A percentile compares a stretch with the other conserved stretches of the same genome.
Conservation (phyloP, 352 stramenopile genomes). For the Globisporangium parvum region DNA sequence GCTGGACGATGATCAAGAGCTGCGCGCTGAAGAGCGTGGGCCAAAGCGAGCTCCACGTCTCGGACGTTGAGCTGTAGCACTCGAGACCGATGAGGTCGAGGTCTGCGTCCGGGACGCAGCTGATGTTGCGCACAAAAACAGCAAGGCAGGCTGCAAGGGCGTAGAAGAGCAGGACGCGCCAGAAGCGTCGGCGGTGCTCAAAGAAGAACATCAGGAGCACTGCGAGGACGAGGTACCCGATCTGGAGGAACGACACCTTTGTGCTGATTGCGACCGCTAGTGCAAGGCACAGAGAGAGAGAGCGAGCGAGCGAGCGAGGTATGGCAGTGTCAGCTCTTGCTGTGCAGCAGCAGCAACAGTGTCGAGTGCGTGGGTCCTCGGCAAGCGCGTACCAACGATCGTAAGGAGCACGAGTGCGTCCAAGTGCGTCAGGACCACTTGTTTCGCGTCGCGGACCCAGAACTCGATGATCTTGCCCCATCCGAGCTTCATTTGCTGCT, state of each 20-base stretch:
- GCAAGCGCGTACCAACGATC: slow-evolving; percentile 50
- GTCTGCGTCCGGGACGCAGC: slow-evolving; percentile 36
- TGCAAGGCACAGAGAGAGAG: slow-evolving; percentile 1
- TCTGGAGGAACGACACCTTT: slow-evolving; percentile 75
- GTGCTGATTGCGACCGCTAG: slow-evolving; percentile 78
- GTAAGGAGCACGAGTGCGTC: slow-evolving; percentile 78
- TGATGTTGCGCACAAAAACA: slow-evolving; percentile 72
- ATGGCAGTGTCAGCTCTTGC: not conserved
- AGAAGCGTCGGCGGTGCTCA: slow-evolving; percentile 66
- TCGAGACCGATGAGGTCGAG: slow-evolving; percentile 63
- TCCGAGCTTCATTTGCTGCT: slow-evolving; percentile 41
- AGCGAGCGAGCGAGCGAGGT: not conserved
- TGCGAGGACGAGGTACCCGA: slow-evolving; percentile 76
- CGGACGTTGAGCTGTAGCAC: slow-evolving; percentile 52
- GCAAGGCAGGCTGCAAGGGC: slow-evolving; percentile 64
- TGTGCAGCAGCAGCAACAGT: not conserved
- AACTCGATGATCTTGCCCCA: slow-evolving; percentile 48
- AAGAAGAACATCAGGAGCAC: slow-evolving; percentile 81
- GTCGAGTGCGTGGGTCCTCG: not conserved
- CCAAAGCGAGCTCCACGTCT: slow-evolving; percentile 71
- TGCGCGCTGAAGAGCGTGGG: slow-evolving; percentile 78
- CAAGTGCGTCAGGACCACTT: slow-evolving; percentile 66
- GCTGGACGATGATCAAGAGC: slow-evolving; percentile 76
- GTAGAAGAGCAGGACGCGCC: slow-evolving; percentile 73
- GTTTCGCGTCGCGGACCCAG: slow-evolving; percentile 69